Evolutionary conservation across 2,329 filamentous ascomycete genomes (phyloP).

Genomic region (Mollisiaceae sp.): DNA sequence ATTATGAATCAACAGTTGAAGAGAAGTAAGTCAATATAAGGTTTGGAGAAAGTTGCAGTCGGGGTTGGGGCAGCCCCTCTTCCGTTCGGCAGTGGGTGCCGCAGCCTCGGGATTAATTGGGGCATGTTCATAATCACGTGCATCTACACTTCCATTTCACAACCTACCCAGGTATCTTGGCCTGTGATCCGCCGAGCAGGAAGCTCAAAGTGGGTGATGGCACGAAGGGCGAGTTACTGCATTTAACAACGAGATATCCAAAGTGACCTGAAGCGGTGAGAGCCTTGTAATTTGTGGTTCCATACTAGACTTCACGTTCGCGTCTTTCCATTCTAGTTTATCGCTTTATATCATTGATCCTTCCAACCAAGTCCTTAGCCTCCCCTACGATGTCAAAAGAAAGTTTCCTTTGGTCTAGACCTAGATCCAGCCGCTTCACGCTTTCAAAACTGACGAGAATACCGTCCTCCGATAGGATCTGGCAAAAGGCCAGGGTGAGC

Average conservation of each 20-base stretch:
- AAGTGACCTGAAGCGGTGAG: background rate
- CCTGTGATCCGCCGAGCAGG: background rate
- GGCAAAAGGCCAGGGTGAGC: no score
- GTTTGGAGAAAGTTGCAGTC: background rate
- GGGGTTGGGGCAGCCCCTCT: background rate
- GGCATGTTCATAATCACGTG: background rate
- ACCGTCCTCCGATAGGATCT: no score
- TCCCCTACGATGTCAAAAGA: no score
- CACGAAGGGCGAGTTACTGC: background rate
- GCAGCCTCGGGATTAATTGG: background rate
- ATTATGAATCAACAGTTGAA: background rate
- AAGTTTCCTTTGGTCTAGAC: no score
- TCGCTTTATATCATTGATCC: no score
- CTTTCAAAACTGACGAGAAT: no score
- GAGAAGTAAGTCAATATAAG: conserved; percentile 1
- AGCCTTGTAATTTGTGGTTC: background rate
- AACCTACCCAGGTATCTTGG: background rate
- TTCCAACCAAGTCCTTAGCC: no score
- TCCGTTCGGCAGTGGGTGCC: background rate
- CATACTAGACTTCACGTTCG: no score
- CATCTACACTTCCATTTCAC: no score
- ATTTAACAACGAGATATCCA: background rate
- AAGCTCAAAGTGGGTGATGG: background rate
- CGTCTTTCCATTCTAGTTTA: no score
- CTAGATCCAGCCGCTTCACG: no score